Evolutionary conservation across 495 filamentous ascomycete species (phyloP).

Genomic region (Aspergillus ostianus): DNA sequence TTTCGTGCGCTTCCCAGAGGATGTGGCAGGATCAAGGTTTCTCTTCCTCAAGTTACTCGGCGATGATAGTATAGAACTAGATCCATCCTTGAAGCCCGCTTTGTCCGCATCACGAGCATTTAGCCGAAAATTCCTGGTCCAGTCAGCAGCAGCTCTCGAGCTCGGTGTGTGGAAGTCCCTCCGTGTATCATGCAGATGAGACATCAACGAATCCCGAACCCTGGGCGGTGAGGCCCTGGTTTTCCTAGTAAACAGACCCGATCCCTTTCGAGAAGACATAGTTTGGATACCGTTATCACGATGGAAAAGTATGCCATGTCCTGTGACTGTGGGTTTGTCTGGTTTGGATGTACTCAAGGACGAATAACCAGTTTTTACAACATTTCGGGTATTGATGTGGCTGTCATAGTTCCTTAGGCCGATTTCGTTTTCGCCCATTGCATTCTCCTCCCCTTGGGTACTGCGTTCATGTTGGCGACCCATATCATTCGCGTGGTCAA

Average conservation of each 20-base stretch:
- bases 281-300: not conserved
- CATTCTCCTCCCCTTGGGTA: not conserved
- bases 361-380: too few relatives aligned
- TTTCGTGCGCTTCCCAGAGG: conserved; percentile 1
- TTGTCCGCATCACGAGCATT: not conserved
- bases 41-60: not conserved
- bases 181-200: not conserved
- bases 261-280: not conserved
- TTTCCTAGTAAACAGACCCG: not conserved
- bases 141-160: not conserved
- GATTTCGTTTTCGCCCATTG: not conserved
- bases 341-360: too few relatives aligned
- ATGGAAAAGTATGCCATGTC: too few relatives aligned
- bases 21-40: not conserved
- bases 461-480: not conserved
- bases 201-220: not conserved
- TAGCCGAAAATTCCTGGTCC: not conserved
- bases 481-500: not conserved
- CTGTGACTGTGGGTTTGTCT: too few relatives aligned
- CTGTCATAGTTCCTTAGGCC: not conserved
- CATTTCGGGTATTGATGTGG: not conserved
- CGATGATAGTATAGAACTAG: not conserved
- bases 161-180: not conserved
- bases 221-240: not conserved
- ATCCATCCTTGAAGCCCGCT: not conserved